Evolutionary conservation across 352 stramenopile species (phyloP).

Genomic region (Elongisporangium prolatum): DNA sequence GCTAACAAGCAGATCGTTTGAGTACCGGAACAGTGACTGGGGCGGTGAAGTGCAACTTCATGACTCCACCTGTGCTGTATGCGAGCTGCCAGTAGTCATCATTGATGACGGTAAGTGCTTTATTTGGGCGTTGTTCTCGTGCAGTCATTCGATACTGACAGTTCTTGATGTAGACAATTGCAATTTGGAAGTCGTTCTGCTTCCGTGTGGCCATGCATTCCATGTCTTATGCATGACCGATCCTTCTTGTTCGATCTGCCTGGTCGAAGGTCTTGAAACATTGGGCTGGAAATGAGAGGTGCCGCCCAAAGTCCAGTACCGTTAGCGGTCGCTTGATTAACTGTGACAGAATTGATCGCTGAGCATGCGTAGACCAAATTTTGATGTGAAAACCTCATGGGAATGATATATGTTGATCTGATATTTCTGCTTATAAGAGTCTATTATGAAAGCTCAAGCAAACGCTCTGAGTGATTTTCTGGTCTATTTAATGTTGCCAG

Average conservation of each 20-base stretch:
- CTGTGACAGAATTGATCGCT: not conserved
- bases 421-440: not conserved
- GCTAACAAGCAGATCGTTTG: constrained; percentile 49
- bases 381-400: constrained; percentile 3
- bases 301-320: not conserved
- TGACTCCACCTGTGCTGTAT: constrained; percentile 64
- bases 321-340: not conserved
- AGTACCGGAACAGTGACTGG: constrained; percentile 85
- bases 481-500: constrained; percentile 1
- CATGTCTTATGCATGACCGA: constrained; percentile 63
- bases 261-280: constrained; percentile 48
- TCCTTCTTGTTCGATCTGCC: constrained; percentile 58
- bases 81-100: constrained; percentile 78
- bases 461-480: not conserved
- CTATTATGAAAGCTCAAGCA: not conserved
- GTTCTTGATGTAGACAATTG: constrained; percentile 42
- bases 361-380: constrained; percentile 1
- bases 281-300: constrained; percentile 22
- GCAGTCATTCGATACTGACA: too few species aligned
- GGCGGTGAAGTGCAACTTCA: constrained; percentile 83
- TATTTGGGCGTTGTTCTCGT: too few species aligned
- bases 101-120: constrained; percentile 59
- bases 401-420: not conserved
- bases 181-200: constrained; percentile 70
- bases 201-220: constrained; percentile 80